phyloP scores from a whole-genome alignment of 73 alveolate genomes.

The Breviolum minutum region DNA sequence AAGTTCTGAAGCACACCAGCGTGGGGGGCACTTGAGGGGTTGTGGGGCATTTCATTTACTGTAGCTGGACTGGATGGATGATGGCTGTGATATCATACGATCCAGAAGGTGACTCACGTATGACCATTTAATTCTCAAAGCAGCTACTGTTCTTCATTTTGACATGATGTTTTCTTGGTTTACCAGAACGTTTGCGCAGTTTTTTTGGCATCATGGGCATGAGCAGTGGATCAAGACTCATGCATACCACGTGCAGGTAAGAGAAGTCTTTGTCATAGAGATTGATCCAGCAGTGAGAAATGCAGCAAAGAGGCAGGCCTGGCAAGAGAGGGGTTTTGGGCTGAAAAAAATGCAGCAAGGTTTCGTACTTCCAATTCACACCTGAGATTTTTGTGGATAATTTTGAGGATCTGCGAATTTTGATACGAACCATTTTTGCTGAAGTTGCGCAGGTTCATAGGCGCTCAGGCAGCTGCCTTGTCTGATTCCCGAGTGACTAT shows the following conservation, averaged over 20 bases:
- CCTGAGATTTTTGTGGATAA: background rate
- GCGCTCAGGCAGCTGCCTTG: conserved; percentile 20
- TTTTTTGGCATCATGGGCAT: too few relatives aligned
- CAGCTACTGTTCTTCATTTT: too few relatives aligned
- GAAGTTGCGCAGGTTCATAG: conserved; percentile 1
- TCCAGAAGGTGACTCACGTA: too few relatives aligned
- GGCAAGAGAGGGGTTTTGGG: background rate
- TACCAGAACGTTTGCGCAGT: background rate
- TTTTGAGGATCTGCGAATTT: background rate
- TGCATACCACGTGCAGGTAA: background rate
- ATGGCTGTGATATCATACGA: too few relatives aligned
- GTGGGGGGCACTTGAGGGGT: background rate
- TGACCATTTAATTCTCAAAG: too few relatives aligned
- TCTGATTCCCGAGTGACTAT: conserved; percentile 12
- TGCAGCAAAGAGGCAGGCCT: conserved; percentile 9
- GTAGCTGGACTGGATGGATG: too few relatives aligned
- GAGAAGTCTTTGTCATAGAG: conserved; percentile 34
- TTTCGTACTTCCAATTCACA: background rate
- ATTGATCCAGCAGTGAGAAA: conserved; percentile 43
- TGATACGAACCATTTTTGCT: background rate
- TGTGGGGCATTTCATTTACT: too few relatives aligned
- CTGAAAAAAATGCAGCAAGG: too few relatives aligned
- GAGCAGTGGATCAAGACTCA: too few relatives aligned
- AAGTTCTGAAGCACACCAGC: conserved; percentile 23
- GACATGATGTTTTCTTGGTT: background rate